These are phyloP conservation scores for Emmonsia crescens DNA, from an alignment of 2,329 filamentous ascomycete species.

Conservation along the genomic window DNA sequence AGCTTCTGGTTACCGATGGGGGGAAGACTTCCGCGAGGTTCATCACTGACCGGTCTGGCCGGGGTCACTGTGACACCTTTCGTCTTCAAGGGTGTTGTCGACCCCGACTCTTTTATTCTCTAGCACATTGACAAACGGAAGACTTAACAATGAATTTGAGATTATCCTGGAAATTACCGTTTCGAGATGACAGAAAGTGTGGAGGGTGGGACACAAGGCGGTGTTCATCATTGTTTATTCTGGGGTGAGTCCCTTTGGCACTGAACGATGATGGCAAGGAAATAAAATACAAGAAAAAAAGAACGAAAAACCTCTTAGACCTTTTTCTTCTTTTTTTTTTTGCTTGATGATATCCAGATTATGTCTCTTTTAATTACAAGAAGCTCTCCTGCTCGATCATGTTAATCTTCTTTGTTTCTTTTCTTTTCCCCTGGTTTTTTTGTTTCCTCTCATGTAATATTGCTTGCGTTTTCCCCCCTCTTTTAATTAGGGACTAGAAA, in stretches of 20 bases:
- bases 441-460: not conserved
- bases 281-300: not conserved
- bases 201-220: not conserved
- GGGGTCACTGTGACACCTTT: not conserved
- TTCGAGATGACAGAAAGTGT: not conserved
- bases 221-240: not conserved
- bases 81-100: not conserved
- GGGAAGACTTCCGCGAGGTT: not conserved
- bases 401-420: not conserved
- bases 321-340: not conserved
- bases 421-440: not conserved
- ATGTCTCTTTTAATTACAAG: conserved; percentile 11
- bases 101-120: not conserved
- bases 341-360: conserved; percentile 18
- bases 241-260: not conserved
- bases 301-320: not conserved
- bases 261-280: not conserved
- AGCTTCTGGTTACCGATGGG: conserved; percentile 12
- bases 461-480: not conserved
- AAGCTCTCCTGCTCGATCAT: not conserved
- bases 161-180: not conserved
- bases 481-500: not conserved
- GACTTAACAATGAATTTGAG: not conserved
- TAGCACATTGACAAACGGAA: not conserved
- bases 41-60: not conserved